A percentile compares a stretch with the other conserved stretches of the same genome.
phyloP scores from a whole-genome alignment of 805 yeast species.

The Nakazawaea pomicola region DNA sequence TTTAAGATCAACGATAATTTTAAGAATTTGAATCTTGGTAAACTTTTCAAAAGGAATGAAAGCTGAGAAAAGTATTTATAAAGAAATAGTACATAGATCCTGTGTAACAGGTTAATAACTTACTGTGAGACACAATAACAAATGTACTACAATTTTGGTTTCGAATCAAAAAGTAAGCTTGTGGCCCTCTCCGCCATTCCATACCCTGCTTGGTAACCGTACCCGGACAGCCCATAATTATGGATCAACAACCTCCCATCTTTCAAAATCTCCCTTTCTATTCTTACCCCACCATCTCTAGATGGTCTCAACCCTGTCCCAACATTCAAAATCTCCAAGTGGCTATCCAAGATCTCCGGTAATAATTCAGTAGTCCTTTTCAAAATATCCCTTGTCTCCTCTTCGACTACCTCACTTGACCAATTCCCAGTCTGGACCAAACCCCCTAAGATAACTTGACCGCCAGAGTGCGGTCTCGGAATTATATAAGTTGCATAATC shows the following conservation, averaged over 20 bases:
- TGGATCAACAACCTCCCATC: conserved; percentile 50
- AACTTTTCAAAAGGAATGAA: conserved; percentile 40
- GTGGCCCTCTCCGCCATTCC: conserved; percentile 55
- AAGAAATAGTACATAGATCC: too few relatives aligned
- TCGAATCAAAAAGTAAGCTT: conserved; percentile 17
- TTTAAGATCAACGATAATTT: conserved; percentile 66
- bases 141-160: conserved; percentile 1
- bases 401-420: conserved; percentile 52
- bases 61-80: too few relatives aligned
- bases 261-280: conserved; percentile 47
- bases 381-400: conserved; percentile 58
- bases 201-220: conserved; percentile 62
- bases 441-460: conserved; percentile 73
- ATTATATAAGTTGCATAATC: conserved; percentile 63
- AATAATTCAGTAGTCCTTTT: conserved; percentile 47
- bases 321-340: conserved; percentile 51
- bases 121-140: too few relatives aligned
- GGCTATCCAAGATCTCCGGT: conserved; percentile 42
- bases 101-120: too few relatives aligned
- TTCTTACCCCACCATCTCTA: conserved; percentile 69
- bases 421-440: conserved; percentile 60
- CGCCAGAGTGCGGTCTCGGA: conserved; percentile 64
- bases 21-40: conserved; percentile 46
- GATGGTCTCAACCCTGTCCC: conserved; percentile 77
- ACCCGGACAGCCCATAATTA: conserved; percentile 67